Evolutionary conservation across 2,329 filamentous ascomycete species (phyloP), one percentile per base, ranked within the genome.

Genomic region (Colletotrichum euphorbiae): DNA sequence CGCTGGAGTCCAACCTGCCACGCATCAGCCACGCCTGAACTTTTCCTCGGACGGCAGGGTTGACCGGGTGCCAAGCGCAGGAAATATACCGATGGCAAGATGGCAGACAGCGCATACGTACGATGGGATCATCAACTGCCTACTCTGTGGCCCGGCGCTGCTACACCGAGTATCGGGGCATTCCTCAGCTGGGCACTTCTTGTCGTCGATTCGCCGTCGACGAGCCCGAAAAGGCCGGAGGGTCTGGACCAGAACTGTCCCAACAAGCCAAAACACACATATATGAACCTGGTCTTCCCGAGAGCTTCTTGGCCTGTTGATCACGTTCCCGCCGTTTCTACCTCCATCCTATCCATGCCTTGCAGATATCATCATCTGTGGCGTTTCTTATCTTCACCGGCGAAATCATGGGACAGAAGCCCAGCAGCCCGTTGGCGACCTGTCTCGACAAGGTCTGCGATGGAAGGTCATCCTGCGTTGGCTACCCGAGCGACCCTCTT

Each of bases 401-500:
- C 42, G 36, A 6, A 40, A 56, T 17, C 67, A 85, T 85, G 83
- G 83, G 83, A 48, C 80, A 81, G 72, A 71, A 74, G 7, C 75
- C 77, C 12, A 84, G 81, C 66, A 75, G 76, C 15, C 74, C 80
- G 4, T 71, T 86, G 48, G 76, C 80, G 64, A 74, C 77, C 43
- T 88, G 85, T 73, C 80, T 88, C 40, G 75, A 80, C 60, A 69
- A 75, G 21, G 78, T 87, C 68, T 87, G 84, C 72, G 77, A 76
- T 33, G 80, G 81, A 59, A 80, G 82, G 45, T 67, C 70, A 15
- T 74, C 75, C 70, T 88, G 85, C 70, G 83, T 86, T 56, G 82
- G 77, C 11, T 87, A 81, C 68, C 80, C 84, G 0, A 73, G 72
- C 55, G 76, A 79, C 43, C 77, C 77, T 0, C 73, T 84, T 6